Percentiles rank a stretch among this genome's conserved stretches.
These are phyloP conservation scores for Phascolomyces articulosus DNA, from an alignment of 371 early-diverging fungal genomes.

Conservation along the genomic window DNA sequence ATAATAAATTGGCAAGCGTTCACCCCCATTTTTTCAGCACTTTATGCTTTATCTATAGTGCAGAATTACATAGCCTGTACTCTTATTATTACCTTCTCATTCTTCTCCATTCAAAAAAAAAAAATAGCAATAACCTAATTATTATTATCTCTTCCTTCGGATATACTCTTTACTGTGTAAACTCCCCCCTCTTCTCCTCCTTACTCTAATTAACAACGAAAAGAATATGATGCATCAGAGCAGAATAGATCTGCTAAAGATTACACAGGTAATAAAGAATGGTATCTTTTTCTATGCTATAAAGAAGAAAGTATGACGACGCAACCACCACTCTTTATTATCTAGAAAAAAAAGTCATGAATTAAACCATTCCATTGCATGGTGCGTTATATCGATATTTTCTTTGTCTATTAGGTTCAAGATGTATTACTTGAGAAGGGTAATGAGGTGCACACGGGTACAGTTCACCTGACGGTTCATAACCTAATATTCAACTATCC, in stretches of 20 bases:
- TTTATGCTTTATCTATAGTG: too few relatives aligned
- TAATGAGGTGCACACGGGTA: constrained; percentile 60
- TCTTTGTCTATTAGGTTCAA: constrained; percentile 63
- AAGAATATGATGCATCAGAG: constrained; percentile 31
- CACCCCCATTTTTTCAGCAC: too few relatives aligned
- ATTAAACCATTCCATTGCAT: too few relatives aligned
- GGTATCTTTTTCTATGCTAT: too few relatives aligned
- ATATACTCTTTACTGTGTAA: neutral
- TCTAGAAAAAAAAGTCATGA: too few relatives aligned
- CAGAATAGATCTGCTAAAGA: constrained; percentile 51
- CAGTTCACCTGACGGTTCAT: constrained; percentile 79
- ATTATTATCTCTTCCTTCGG: neutral
- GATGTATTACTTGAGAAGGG: constrained; percentile 67
- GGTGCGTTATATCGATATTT: neutral
- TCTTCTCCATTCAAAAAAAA: too few relatives aligned
- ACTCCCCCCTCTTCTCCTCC: neutral
- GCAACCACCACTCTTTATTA: neutral
- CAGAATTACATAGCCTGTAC: too few relatives aligned
- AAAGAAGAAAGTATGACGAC: too few relatives aligned
- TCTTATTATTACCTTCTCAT: too few relatives aligned
- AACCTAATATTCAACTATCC: constrained; percentile 76
- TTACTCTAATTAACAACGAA: neutral
- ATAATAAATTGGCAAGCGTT: too few relatives aligned
- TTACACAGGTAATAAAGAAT: constrained; percentile 55
- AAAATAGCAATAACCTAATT: too few relatives aligned